Evolutionary conservation across 2,329 filamentous ascomycete species (phyloP).

Genomic region (Stachybotrys chartarum): DNA sequence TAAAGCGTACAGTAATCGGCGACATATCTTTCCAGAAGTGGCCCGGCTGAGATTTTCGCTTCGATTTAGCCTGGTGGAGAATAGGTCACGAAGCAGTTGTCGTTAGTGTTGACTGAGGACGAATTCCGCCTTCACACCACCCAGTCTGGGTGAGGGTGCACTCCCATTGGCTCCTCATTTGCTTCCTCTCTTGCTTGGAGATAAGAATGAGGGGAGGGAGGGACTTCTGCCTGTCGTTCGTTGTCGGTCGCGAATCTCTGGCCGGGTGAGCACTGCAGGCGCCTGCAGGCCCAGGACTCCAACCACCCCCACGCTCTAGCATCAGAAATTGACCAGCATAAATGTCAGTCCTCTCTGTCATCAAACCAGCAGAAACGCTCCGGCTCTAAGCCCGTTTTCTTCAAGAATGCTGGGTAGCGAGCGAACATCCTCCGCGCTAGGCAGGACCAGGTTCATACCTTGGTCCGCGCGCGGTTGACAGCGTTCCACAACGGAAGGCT

Average conservation of each 20-base stretch:
- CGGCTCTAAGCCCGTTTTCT: not conserved
- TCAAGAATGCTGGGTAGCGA: not conserved
- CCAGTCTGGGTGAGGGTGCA: not conserved
- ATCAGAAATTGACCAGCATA: not conserved
- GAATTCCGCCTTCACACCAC: not conserved
- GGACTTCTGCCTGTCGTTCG: not conserved
- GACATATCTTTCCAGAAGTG: not conserved
- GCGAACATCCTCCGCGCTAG: not conserved
- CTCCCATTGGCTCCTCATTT: too few species aligned
- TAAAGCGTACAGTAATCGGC: not conserved
- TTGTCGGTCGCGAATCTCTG: not conserved
- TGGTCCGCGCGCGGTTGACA: not conserved
- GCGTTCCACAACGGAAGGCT: conserved; percentile 13
- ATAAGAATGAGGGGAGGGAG: not conserved
- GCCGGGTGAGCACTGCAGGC: not conserved
- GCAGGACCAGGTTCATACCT: not conserved
- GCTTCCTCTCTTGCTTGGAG: too few species aligned
- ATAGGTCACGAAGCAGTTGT: not conserved
- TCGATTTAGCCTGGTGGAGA: not conserved
- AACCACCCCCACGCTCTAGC: not conserved
- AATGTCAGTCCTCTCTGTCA: not conserved
- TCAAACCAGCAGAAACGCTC: not conserved
- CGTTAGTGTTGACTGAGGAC: not conserved
- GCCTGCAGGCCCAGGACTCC: not conserved
- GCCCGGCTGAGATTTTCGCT: not conserved